Evolutionary conservation across 2,329 filamentous ascomycete genomes (phyloP).

Genomic region (Ilyonectria robusta): DNA sequence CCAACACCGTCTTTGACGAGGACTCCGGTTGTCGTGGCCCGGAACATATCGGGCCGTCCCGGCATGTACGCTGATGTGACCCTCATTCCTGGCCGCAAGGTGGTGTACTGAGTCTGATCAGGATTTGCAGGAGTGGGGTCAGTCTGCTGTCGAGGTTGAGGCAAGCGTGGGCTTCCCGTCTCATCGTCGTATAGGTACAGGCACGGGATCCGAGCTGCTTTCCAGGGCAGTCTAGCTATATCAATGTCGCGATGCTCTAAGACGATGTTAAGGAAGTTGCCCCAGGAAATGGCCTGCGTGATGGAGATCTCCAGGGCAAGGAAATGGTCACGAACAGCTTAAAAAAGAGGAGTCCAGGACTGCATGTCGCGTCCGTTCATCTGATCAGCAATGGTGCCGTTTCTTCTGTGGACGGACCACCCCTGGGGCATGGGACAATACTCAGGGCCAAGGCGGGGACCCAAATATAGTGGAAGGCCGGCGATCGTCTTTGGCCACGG

Average conservation of each 20-base stretch:
- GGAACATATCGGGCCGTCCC: not conserved
- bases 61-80: not conserved
- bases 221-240: constrained; percentile 3
- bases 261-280: constrained; percentile 2
- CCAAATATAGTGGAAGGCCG: constrained; percentile 13
- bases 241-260: constrained; percentile 10
- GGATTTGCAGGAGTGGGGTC: constrained; percentile 12
- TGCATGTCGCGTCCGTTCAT: constrained; percentile 8
- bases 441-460: not conserved
- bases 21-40: constrained; percentile 11
- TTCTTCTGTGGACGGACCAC: not conserved
- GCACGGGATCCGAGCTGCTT: not conserved
- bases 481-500: constrained; percentile 22
- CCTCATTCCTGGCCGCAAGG: constrained; percentile 1
- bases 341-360: constrained; percentile 1
- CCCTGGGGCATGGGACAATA: not conserved
- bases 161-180: constrained; percentile 9
- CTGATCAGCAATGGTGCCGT: constrained; percentile 8
- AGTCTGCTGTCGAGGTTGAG: not conserved
- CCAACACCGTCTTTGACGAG: constrained; percentile 3
- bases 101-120: not conserved
- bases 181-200: constrained; percentile 2
- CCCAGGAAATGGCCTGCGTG: constrained; percentile 15
- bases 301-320: constrained; percentile 1
- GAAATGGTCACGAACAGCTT: constrained; percentile 12